phyloP scores from a whole-genome alignment of 768 basidiomycete species.

The Kwoniella sp. region DNA sequence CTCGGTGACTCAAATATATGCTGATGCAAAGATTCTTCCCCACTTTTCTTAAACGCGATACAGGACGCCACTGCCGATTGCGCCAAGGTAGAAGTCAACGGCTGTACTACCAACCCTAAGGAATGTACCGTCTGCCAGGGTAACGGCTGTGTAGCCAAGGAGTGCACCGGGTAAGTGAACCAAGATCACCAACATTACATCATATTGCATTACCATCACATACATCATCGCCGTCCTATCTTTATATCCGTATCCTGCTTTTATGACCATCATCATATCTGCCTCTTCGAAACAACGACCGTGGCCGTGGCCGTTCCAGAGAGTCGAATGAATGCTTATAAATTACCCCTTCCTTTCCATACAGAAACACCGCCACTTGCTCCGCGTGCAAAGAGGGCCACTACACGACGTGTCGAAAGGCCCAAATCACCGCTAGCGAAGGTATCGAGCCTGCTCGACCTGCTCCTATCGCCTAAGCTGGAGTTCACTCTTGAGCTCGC shows the following conservation, averaged over 20 bases:
- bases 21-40: too few species aligned
- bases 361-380: conserved; percentile 43
- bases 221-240: not conserved
- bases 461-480: conserved; percentile 22
- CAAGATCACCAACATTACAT: not conserved
- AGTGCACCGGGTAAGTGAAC: conserved; percentile 46
- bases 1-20: not conserved
- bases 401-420: conserved; percentile 42
- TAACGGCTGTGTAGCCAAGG: conserved; percentile 42
- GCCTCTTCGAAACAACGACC: too few species aligned
- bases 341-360: too few species aligned
- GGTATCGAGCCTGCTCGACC: conserved; percentile 45
- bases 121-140: conserved; percentile 44
- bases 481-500: too few species aligned
- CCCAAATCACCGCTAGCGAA: conserved; percentile 38
- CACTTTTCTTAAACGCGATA: too few species aligned
- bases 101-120: conserved; percentile 43
- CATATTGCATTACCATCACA: not conserved
- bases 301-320: too few species aligned
- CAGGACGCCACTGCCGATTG: conserved; percentile 30
- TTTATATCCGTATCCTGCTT: too few species aligned
- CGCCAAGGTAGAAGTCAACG: conserved; percentile 44
- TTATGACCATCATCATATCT: too few species aligned
- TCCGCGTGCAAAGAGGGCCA: conserved; percentile 41
- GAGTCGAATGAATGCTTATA: too few species aligned